A percentile compares a stretch with the other conserved stretches of the same genome.
These are phyloP conservation scores for Candida gigantensis DNA, from an alignment of 1,139 yeast species.

Conservation along the genomic window DNA sequence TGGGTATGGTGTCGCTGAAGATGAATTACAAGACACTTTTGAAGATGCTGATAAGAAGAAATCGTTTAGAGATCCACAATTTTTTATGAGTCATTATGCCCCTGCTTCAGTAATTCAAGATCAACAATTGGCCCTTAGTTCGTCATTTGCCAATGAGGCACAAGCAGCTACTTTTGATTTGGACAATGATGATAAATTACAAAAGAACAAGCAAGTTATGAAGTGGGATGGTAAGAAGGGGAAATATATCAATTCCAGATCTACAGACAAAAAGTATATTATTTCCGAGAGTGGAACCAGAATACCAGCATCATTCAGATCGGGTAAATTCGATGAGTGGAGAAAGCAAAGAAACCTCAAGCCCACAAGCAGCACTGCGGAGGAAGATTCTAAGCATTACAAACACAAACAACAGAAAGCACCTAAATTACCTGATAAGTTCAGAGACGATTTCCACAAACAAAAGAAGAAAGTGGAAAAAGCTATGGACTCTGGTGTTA, in stretches of 20 bases:
- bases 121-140: conserved; percentile 62
- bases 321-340: conserved; percentile 94
- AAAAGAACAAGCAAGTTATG: conserved; percentile 68
- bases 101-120: conserved; percentile 81
- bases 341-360: conserved; percentile 65
- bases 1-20: conserved; percentile 54
- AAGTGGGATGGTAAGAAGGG: conserved; percentile 96
- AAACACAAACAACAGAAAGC: conserved; percentile 76
- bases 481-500: conserved; percentile 75
- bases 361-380: conserved; percentile 29
- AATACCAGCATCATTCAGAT: conserved; percentile 87
- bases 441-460: conserved; percentile 79
- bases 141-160: conserved; percentile 84
- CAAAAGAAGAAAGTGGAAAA: conserved; percentile 83
- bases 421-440: conserved; percentile 87
- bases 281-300: conserved; percentile 94
- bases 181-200: conserved; percentile 73
- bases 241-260: conserved; percentile 79
- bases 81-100: conserved; percentile 88
- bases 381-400: conserved; percentile 47
- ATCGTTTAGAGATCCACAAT: conserved; percentile 75
- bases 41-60: conserved; percentile 64
- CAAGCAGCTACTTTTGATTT: conserved; percentile 83
- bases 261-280: conserved; percentile 81
- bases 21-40: conserved; percentile 52